Evolutionary conservation across 148 eudicot species (phyloP), one percentile per base, ranked within the genome.

Genomic region (Heliamphora exappendiculata): DNA sequence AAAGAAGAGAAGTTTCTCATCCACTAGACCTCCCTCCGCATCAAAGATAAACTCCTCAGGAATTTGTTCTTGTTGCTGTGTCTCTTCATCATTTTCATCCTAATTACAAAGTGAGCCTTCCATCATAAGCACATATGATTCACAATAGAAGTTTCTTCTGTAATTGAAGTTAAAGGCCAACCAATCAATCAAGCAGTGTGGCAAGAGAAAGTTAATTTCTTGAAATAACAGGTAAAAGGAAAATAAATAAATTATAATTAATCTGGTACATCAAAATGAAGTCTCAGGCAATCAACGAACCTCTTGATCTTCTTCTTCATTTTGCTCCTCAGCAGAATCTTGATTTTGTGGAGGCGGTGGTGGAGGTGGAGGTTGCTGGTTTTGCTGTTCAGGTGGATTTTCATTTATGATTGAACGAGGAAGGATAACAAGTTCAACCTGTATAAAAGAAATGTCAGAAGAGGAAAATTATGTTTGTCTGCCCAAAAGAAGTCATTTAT

Each of bases 1-100:
- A 86, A 95, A 95, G 93, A 95, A 95, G 72, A 95, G 96, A 84
- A 95, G 99, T 62, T 95, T 95, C 85, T 92, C 99, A 81, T 95
- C 99, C 79, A 95, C 94, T 71, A 95, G 79, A 63, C 97, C 97
- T 50, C 99, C 99, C 76, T 95, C 99, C 36, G 99, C 97, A 86
- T 95, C 99, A 82, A 95, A 92, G 77, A 95, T 89, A 83, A 92
- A 95, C 80, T 95, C 97, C 74, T 95, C 97, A 31, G 99, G 99
- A 80, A 95, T 69, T 84, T 95, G 97, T 4, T 93, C 96, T 78
- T 85, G 91, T 79, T 93, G 89, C n/a, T n/a, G n/a, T n/a, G n/a
- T n/a, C 75, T 92, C 94, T 78, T 92, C 89, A 60, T 90, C 89
- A 62, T 84, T 81, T 49, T 95, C 97, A 78, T 95, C 94, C 97